These are phyloP conservation scores for Pilasporangium apinafurcum DNA, from an alignment of 352 stramenopile genomes.

Conservation along the genomic window DNA sequence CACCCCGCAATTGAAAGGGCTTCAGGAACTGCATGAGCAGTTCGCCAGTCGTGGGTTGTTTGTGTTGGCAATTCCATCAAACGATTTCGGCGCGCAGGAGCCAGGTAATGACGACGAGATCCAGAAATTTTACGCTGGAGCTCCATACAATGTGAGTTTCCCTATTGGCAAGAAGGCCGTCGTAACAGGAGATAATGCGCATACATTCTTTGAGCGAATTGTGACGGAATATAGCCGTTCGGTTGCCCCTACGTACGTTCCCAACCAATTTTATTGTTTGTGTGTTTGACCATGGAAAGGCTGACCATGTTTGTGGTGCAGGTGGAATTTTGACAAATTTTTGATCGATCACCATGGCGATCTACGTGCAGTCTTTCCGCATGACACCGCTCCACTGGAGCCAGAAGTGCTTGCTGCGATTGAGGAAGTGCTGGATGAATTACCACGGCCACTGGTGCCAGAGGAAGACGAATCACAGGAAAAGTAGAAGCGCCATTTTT, in stretches of 20 bases:
- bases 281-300: neutral
- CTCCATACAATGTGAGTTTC: slow-evolving; percentile 39
- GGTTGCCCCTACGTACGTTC: slow-evolving; percentile 47
- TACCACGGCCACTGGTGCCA: slow-evolving; percentile 12
- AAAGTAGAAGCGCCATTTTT: too few relatives aligned
- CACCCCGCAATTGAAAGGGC: slow-evolving; percentile 35
- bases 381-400: slow-evolving; percentile 62
- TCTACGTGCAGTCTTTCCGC: slow-evolving; percentile 60
- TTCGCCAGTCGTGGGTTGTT: slow-evolving; percentile 35
- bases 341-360: slow-evolving; percentile 55
- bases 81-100: slow-evolving; percentile 63
- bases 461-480: slow-evolving; percentile 4
- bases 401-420: slow-evolving; percentile 56
- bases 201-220: slow-evolving; percentile 61
- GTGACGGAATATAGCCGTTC: slow-evolving; percentile 57
- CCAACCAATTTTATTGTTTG: neutral
- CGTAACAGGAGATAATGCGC: slow-evolving; percentile 38
- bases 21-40: slow-evolving; percentile 48
- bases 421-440: slow-evolving; percentile 47
- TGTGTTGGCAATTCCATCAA: slow-evolving; percentile 57
- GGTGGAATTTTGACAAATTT: slow-evolving; percentile 85
- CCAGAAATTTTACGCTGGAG: slow-evolving; percentile 25
- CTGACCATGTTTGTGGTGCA: slow-evolving; percentile 3
- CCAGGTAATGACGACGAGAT: slow-evolving; percentile 36
- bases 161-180: slow-evolving; percentile 37